phyloP scores from a whole-genome alignment of 2,329 filamentous ascomycete species.

The Bipolaris victoriae region DNA sequence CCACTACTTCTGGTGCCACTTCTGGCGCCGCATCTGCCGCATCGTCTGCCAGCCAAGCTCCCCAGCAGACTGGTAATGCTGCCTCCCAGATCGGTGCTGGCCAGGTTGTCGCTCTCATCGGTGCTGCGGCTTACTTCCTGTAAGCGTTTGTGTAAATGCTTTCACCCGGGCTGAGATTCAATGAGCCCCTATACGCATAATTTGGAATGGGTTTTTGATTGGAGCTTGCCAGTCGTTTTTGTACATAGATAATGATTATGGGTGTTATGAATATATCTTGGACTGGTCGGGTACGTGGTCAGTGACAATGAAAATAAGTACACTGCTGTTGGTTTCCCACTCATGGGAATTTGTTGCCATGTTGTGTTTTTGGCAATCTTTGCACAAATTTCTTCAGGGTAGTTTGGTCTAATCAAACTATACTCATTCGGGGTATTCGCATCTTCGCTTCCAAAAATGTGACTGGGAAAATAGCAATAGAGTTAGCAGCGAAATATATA shows the following conservation, averaged over 20 bases:
- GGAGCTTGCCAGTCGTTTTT: not conserved
- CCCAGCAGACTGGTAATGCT: constrained; percentile 13
- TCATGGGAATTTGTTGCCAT: too few relatives aligned
- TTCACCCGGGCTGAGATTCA: too few relatives aligned
- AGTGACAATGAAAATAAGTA: too few relatives aligned
- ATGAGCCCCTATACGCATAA: not conserved
- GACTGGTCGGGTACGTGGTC: too few relatives aligned
- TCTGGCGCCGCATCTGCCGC: constrained; percentile 2
- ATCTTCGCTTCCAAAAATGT: too few relatives aligned
- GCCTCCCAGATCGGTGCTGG: constrained; percentile 5
- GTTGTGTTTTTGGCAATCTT: too few relatives aligned
- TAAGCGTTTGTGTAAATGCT: not conserved
- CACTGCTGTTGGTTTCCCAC: too few relatives aligned
- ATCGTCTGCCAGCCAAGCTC: constrained; percentile 10
- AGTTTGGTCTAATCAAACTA: too few relatives aligned
- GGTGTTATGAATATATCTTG: not conserved
- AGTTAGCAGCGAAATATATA: too few relatives aligned
- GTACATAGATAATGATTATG: not conserved
- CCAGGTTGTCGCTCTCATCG: constrained; percentile 5
- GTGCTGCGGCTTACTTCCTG: constrained; percentile 13
- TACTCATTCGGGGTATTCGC: too few relatives aligned
- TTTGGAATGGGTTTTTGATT: not conserved
- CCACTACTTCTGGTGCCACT: constrained; percentile 10
- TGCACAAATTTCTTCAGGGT: too few relatives aligned
- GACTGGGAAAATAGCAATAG: too few relatives aligned